Evolutionary conservation across 75 land plant species (phyloP).

Genomic region (Isoetes taiwanensis): DNA sequence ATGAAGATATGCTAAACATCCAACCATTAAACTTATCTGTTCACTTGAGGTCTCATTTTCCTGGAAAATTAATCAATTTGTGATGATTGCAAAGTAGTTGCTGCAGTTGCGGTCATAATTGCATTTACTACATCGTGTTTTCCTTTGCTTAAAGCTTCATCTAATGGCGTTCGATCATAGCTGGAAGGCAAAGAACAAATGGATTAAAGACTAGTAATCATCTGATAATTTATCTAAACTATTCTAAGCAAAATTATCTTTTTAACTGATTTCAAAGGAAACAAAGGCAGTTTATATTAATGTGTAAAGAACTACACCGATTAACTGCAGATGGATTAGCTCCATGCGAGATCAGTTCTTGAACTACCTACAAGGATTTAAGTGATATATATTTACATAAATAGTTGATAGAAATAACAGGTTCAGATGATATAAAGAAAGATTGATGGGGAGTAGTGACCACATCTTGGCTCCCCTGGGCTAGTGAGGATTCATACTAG

Average conservation of each 20-base stretch:
- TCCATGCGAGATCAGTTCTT: slow-evolving; percentile 48
- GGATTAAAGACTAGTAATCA: neutral
- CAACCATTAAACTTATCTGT: too few species aligned
- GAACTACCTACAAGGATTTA: slow-evolving; percentile 41
- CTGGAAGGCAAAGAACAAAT: slow-evolving; percentile 17
- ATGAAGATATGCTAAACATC: too few species aligned
- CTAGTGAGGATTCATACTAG: too few species aligned
- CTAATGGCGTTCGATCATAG: slow-evolving; percentile 78
- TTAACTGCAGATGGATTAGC: slow-evolving; percentile 54
- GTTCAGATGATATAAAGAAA: too few species aligned
- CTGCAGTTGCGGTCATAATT: slow-evolving; percentile 35
- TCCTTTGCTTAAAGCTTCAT: slow-evolving; percentile 61
- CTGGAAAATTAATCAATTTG: too few species aligned
- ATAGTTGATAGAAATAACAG: too few species aligned
- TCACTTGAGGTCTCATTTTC: too few species aligned
- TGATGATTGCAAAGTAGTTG: too few species aligned
- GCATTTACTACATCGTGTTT: slow-evolving; percentile 68
- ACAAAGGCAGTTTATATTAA: neutral
- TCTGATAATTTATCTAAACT: neutral
- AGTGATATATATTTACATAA: neutral
- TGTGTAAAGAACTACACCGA: slow-evolving; percentile 24
- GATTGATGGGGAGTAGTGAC: too few species aligned
- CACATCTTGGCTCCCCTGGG: too few species aligned
- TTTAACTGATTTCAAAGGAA: neutral
- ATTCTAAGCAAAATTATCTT: neutral